These are phyloP conservation scores for Trichoderma pleuroti DNA, from an alignment of 2,329 filamentous ascomycete species.

Conservation along the genomic window DNA sequence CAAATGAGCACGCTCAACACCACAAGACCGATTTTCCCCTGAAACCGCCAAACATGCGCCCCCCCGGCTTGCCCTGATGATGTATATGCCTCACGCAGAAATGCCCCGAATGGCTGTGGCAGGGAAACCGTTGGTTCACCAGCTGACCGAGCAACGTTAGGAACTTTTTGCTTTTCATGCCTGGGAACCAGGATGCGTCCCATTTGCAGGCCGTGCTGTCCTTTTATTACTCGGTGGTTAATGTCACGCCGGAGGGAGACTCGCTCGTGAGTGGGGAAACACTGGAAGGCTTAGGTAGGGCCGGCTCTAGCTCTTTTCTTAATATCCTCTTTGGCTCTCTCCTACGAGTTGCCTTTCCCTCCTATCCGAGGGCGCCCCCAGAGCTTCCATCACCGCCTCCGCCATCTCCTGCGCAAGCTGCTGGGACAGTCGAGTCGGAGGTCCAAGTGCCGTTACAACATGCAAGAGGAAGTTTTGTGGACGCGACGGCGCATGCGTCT, in stretches of 20 bases:
- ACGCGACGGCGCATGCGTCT: constrained; percentile 21
- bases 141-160: constrained; percentile 42
- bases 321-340: constrained; percentile 73
- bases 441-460: constrained; percentile 9
- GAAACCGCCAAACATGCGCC: background rate
- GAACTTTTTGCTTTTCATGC: constrained; percentile 91
- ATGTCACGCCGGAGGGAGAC: constrained; percentile 90
- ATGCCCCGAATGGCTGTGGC: constrained; percentile 25
- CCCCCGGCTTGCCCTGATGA: background rate
- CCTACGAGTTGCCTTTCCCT: constrained; percentile 60
- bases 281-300: constrained; percentile 91
- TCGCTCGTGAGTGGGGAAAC: constrained; percentile 87
- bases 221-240: constrained; percentile 86
- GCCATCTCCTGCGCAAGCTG: constrained; percentile 12
- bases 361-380: constrained; percentile 24
- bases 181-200: constrained; percentile 57
- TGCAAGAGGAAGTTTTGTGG: constrained; percentile 20
- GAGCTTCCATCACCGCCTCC: constrained; percentile 16
- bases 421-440: constrained; percentile 6
- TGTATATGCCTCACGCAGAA: background rate
- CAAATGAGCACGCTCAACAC: constrained; percentile 2
- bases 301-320: constrained; percentile 57
- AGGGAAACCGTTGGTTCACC: constrained; percentile 18
- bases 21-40: constrained; percentile 10
- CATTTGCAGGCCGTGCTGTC: constrained; percentile 79